phyloP scores from a whole-genome alignment of 495 filamentous ascomycete genomes.

The Staphylotrichum tortipilum region DNA sequence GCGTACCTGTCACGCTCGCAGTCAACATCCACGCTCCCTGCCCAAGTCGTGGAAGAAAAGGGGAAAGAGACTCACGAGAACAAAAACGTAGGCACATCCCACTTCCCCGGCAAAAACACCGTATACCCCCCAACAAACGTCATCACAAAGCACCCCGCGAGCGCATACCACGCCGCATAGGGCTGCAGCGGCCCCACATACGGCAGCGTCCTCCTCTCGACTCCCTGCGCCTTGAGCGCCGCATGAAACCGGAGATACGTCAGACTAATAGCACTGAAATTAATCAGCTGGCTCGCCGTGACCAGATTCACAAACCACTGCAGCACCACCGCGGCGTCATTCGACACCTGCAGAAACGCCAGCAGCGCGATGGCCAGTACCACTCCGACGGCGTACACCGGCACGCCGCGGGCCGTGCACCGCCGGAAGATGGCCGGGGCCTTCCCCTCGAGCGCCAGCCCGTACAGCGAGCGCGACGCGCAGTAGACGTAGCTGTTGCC shows the following conservation, averaged over 20 bases:
- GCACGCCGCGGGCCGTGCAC: conserved; percentile 53
- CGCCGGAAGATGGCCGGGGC: conserved; percentile 58
- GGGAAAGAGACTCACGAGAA: conserved; percentile 52
- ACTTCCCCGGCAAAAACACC: conserved; percentile 58
- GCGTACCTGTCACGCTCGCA: conserved; percentile 39
- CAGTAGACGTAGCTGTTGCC: conserved; percentile 83
- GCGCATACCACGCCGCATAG: conserved; percentile 59
- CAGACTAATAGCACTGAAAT: conserved; percentile 59
- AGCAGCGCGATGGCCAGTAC: conserved; percentile 58
- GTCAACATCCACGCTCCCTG: too few species aligned
- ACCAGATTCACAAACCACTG: conserved; percentile 69
- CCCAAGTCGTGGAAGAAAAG: background rate
- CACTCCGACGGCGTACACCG: conserved; percentile 52
- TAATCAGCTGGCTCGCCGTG: conserved; percentile 67
- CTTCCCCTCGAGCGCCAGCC: conserved; percentile 57
- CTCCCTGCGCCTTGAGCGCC: conserved; percentile 59
- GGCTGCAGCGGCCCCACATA: conserved; percentile 61
- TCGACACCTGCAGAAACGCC: conserved; percentile 63
- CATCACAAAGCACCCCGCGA: conserved; percentile 57
- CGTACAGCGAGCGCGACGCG: conserved; percentile 66
- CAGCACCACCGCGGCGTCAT: conserved; percentile 57
- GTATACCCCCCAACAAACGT: conserved; percentile 66
- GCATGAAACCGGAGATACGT: conserved; percentile 68
- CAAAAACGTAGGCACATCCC: conserved; percentile 65
- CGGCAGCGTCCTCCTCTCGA: conserved; percentile 53